phyloP scores from a whole-genome alignment of 495 filamentous ascomycete genomes.

The Hyaloscypha bicolor region DNA sequence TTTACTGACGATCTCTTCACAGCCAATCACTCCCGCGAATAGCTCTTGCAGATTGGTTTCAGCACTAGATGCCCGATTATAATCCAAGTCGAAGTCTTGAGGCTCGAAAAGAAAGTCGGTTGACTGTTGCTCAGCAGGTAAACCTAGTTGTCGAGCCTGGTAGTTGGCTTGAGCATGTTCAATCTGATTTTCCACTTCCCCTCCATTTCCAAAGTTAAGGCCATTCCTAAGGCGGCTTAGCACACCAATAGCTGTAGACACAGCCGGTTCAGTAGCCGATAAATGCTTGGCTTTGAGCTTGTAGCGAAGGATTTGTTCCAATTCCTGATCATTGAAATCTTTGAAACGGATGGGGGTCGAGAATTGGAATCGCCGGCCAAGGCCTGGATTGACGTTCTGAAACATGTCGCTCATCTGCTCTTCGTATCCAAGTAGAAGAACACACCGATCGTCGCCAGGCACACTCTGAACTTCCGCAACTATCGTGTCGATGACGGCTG shows the following conservation, averaged over 20 bases:
- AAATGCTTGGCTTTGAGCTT: constrained; percentile 54
- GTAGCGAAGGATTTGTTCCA: constrained; percentile 58
- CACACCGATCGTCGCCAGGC: constrained; percentile 77
- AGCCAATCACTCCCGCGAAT: constrained; percentile 69
- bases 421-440: constrained; percentile 76
- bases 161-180: constrained; percentile 29
- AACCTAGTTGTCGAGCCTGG: constrained; percentile 24
- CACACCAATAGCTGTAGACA: constrained; percentile 42
- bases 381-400: constrained; percentile 76
- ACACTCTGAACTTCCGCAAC: constrained; percentile 80
- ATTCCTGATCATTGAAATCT: constrained; percentile 63
- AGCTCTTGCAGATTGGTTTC: constrained; percentile 55
- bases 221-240: constrained; percentile 46
- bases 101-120: constrained; percentile 50
- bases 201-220: constrained; percentile 58
- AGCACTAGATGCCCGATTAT: constrained; percentile 53
- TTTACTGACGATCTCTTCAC: constrained; percentile 59
- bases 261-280: constrained; percentile 44
- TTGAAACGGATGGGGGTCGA: constrained; percentile 68
- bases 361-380: constrained; percentile 69
- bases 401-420: constrained; percentile 81
- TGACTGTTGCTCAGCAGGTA: constrained; percentile 1
- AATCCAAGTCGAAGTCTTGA: constrained; percentile 70
- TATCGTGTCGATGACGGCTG: constrained; percentile 74
- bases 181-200: constrained; percentile 44